Evolutionary conservation across 495 filamentous ascomycete genomes (phyloP), one percentile per base, ranked within the genome.

Genomic region (Penicillium odoratum): DNA sequence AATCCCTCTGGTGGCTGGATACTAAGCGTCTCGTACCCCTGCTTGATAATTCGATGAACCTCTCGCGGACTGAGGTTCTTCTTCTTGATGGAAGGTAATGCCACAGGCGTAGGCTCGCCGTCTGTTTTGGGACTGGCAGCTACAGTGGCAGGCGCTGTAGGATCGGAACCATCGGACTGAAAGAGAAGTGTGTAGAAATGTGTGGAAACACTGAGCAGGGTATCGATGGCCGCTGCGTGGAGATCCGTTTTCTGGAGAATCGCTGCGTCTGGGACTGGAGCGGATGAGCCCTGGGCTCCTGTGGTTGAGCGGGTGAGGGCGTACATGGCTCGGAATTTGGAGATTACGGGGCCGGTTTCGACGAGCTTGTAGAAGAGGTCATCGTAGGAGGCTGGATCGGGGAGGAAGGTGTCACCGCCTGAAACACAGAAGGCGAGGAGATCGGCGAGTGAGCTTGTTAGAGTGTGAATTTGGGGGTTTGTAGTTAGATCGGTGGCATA

Each of bases 301-400:
- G 53, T 10, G 1, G 16, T 38, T 9, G 64, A 52, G 6, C 62
- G 55, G 45, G 65, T 64, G 33, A 71, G 58, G 18, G 59, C 48
- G 72, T 92, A 97, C 3, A 81, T 86, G 62, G 89, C 86, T 21
- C 91, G 83, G 73, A 97, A 97, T 72, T 91, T 92, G 26, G 82
- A 74, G 38, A 98, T 80, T 34, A 91, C 82, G 47, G 96, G 91
- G 3, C 92, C 92, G 15, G 85, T 89, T 72, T 98, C 94, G 48
- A 98, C 91, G 13, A 98, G 81, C 74, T 98, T 98, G 79, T 98
- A 98, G 74, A 98, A 96, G 10, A 98, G 80, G 66, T 98, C 95
- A 65, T 98, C 94, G 69, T 97, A 97, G 21, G 89, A 87, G 38
- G 88, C 80, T 21, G 92, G 85, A 54, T 88, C 90, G 0, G 95